phyloP scores from a whole-genome alignment of 306 rosid species.

The Begonia fuchsioides region DNA sequence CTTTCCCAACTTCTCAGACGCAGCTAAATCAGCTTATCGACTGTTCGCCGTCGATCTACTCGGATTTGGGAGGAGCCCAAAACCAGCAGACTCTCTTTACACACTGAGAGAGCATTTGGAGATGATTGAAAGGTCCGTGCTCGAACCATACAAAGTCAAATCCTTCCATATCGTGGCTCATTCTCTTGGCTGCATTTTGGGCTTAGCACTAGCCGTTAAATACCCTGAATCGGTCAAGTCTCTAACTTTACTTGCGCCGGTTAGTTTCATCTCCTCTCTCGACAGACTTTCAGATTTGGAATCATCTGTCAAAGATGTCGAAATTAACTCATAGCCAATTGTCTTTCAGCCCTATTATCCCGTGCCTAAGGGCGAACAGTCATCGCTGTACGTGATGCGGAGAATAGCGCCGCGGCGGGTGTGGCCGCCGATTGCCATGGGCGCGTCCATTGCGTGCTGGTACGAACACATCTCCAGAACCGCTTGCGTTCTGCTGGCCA shows the following conservation, averaged over 20 bases:
- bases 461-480: constrained; percentile 90
- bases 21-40: constrained; percentile 34
- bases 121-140: constrained; percentile 59
- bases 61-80: too few relatives aligned
- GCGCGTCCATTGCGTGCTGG: constrained; percentile 82
- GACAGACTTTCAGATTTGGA: too few relatives aligned
- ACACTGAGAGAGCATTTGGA: constrained; percentile 75
- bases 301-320: too few relatives aligned
- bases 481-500: too few relatives aligned
- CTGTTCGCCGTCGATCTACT: too few relatives aligned
- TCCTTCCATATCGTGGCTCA: constrained; percentile 94
- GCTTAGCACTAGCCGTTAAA: constrained; percentile 73
- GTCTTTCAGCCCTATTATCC: constrained; percentile 45
- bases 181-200: constrained; percentile 82
- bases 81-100: too few relatives aligned
- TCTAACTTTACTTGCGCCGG: constrained; percentile 81
- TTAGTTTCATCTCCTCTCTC: constrained; percentile 8
- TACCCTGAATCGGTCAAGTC: too few relatives aligned
- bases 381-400: constrained; percentile 69
- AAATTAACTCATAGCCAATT: too few relatives aligned
- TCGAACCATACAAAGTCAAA: constrained; percentile 57
- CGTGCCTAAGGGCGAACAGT: constrained; percentile 53
- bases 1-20: constrained; percentile 56
- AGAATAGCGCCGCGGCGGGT: constrained; percentile 80
- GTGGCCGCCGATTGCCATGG: constrained; percentile 68